phyloP scores from a whole-genome alignment of 768 basidiomycete species.

The Termitomyces sp. region DNA sequence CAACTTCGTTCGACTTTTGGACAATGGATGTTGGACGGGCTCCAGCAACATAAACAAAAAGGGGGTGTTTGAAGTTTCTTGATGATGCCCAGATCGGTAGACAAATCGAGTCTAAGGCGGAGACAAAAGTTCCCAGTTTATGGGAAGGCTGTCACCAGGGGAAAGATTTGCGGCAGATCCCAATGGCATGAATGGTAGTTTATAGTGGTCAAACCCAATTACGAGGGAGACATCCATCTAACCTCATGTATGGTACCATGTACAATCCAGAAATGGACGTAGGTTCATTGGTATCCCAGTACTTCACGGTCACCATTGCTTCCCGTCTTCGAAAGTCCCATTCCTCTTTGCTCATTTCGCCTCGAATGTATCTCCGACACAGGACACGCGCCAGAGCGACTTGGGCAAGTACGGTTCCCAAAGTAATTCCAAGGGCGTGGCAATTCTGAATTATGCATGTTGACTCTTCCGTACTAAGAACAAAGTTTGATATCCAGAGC shows the following conservation, averaged over 20 bases:
- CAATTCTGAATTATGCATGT: conserved; percentile 33
- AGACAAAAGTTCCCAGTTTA: conserved; percentile 38
- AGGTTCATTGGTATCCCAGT: conserved; percentile 51
- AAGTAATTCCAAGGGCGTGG: conserved; percentile 39
- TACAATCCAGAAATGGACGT: conserved; percentile 43
- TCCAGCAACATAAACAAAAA: conserved; percentile 40
- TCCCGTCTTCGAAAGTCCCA: conserved; percentile 49
- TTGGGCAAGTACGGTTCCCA: conserved; percentile 52
- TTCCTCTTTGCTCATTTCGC: conserved; percentile 45
- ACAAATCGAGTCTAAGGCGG: conserved; percentile 46
- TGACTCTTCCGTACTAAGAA: conserved; percentile 29
- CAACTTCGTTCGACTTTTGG: conserved; percentile 19
- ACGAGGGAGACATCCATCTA: conserved; percentile 36
- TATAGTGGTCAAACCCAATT: conserved; percentile 39
- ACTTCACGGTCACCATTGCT: conserved; percentile 44
- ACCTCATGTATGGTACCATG: conserved; percentile 46
- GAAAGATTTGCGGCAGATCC: conserved; percentile 22
- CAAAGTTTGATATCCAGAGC: conserved; percentile 25
- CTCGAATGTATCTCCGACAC: conserved; percentile 40
- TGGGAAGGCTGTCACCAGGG: conserved; percentile 35
- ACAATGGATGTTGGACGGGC: conserved; percentile 22
- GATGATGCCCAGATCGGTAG: conserved; percentile 34
- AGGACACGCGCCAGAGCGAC: conserved; percentile 50
- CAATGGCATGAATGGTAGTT: conserved; percentile 46
- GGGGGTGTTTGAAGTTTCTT: conserved; percentile 38